Base-by-base conservation (phyloP, 1,284 basidiomycete genomes). In the Microbotryum lychnidis-dioicae region DNA sequence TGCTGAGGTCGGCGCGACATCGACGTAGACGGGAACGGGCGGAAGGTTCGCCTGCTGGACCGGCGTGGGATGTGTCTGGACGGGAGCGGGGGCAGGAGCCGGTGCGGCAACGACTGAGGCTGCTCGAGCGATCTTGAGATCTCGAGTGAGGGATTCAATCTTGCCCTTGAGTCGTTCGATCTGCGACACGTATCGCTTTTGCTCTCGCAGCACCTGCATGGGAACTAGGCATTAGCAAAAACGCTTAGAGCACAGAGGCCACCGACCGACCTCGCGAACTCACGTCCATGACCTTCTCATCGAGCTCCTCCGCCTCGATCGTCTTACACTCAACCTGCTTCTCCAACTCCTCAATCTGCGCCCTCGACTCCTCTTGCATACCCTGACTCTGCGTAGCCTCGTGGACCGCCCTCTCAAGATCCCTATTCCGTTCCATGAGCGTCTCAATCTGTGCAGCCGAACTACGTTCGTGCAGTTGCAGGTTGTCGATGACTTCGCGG, bases 241-340 rank as follows among this genome's bases (percentile, higher is more conserved):
- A 27, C 25, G 29, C 25, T 2, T 2, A 2, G 1, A 18, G 25
- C 6, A n/a, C 6, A n/a, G 8, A 25, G 6, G 21, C 25, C 10
- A 23, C 6, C 1, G 23, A 7, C 2, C 2, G 16, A 2, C 6
- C 8, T 25, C 14, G 4, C 3, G n/a, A 21, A 21, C 57, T 54
- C 48, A 60, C 66, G 23, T 68, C 64, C 44, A 68, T 63, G 29
- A 63, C 52, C 57, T 66, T 68, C 56, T 68, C 66, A 12, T 68
- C 61, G 3, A 64, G 59, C 37, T 68, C 64, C 37, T 68, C 66
- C 6, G 66, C 59, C 23, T 68, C 66, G 4, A 57, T 31, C 45
- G 53, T 46, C 54, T 56, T 62, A 7, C 10, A 33, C 44, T 68
- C 59, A 16, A 65, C 42, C 37, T 49, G 20, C 31, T 54, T 61